Evolutionary conservation across 1,139 yeast genomes (phyloP), one percentile per base, ranked within the genome.

Genomic region (Wickerhamiella pararugosa): DNA sequence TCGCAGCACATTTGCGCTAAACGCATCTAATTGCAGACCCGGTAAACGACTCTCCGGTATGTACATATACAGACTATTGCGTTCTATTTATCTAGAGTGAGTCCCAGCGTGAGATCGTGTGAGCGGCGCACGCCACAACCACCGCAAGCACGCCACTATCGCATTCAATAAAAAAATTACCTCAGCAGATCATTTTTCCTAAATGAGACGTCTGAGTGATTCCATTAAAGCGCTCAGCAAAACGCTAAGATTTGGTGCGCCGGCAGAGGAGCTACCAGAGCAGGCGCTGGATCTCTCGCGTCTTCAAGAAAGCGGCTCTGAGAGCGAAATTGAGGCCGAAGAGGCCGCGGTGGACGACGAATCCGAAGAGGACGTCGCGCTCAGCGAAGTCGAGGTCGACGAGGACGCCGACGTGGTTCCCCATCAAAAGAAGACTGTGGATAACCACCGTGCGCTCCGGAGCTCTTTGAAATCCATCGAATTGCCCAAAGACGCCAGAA

Each of bases 391-490:
- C 34, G 93, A 81, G 55, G 63, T 78, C 37, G 93, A 80, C 54
- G 79, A 82, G 4, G 94, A 83, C 55, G 92, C 92, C 10, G 94
- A 84, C 57, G 72, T 81, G 32, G 81, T 87, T 29, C 96, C 98
- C 41, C 76, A 80, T 63, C 86, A 92, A 47, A 86, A 86, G 60
- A 71, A 84, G 42, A 87, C 96, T 21, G 52, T 66, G 44, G 65
- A 66, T 55, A 66, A 66, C 55, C 53, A 53, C 21, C 54, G 57
- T 4, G 71, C 71, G 7, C 56, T 66, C 36, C 51, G 53, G 36
- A 56, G 57, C 35, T 52, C 66, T 15, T 52, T 59, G 30, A 48
- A 54, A 25, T 42, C 57, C 11, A 57, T 66, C 40, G 52, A 51
- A 29, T 56, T 65, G 25, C 67, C 66, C 2, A 35, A 33, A 9